Evolutionary conservation across 805 yeast genomes (phyloP), one percentile per base, ranked within the genome.

Genomic region (Myxozyma melibiosi): DNA sequence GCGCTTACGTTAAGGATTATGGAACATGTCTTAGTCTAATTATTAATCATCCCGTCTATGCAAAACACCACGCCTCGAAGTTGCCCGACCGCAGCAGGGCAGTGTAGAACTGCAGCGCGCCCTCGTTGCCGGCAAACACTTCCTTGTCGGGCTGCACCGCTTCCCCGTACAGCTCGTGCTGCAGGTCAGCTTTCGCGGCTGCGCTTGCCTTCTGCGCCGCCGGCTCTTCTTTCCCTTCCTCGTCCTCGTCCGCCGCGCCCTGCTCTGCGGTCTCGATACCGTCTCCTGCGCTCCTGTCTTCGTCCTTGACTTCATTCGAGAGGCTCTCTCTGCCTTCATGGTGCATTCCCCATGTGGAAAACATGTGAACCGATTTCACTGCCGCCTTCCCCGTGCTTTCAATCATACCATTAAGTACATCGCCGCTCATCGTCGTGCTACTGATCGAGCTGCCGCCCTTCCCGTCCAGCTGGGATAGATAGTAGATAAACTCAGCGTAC

Each of bases 51-150:
- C n/a, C n/a, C n/a, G n/a, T n/a, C 25, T 33, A 53, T 28, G 14
- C 3, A 51, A 51, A 51, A 43, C 63, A 55, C 63, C 63, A 58
- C 25, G 63, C 60, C 37, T 58, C 63, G 39, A 58, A 58, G 24
- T 58, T 58, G 13, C 51, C 60, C 14, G 63, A 51, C 39, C 57
- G 37, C 33, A 55, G 37, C 11, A 58, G 24, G 18, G 38, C 22
- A 28, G 52, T 33, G 33, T 58, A 58, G 28, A 55, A 55, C 49
- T 47, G 41, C n/a, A 28, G 28, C 7, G 61, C 57, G 6, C 51
- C 41, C n/a, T 27, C 53, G 27, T 42, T 39, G 20, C 31, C 37
- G 38, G 22, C 39, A 55, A 55, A 58, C 24, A 55, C 45, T 14
- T 49, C 52, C 27, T 38, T 41, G 18, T 55, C 63, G 9, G 58